phyloP scores from a whole-genome alignment of 805 yeast genomes.

The Myxozyma melibiosi region DNA sequence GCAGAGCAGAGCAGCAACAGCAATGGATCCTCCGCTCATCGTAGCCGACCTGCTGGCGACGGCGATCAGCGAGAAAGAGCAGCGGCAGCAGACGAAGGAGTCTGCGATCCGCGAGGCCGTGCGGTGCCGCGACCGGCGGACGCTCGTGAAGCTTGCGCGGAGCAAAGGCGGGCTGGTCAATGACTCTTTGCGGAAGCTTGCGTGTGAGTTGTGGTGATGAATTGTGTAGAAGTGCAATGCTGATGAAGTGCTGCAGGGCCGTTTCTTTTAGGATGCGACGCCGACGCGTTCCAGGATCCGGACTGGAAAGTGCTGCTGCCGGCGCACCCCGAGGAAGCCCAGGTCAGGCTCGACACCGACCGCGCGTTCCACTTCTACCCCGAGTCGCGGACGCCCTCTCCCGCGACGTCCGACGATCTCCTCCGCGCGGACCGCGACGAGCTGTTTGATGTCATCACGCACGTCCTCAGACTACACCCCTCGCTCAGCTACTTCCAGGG shows the following conservation, averaged over 20 bases:
- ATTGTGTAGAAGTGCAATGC: background rate
- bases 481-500: constrained; percentile 84
- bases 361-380: constrained; percentile 2
- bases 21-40: constrained; percentile 14
- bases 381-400: too few species aligned
- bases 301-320: constrained; percentile 42
- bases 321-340: constrained; percentile 72
- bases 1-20: background rate
- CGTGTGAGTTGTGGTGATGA: constrained; percentile 10
- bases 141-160: constrained; percentile 23
- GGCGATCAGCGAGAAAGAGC: background rate
- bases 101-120: constrained; percentile 18
- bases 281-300: constrained; percentile 12
- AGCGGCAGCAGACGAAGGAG: constrained; percentile 17
- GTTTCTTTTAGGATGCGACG: constrained; percentile 27
- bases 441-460: constrained; percentile 51
- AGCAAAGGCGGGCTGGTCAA: constrained; percentile 24
- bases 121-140: constrained; percentile 4
- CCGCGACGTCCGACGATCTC: constrained; percentile 10
- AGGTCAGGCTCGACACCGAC: constrained; percentile 72
- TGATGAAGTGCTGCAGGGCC: constrained; percentile 12
- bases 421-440: constrained; percentile 45
- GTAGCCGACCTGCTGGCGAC: background rate
- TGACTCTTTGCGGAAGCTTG: constrained; percentile 19
- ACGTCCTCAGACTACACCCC: constrained; percentile 63